Evolutionary conservation across 805 yeast genomes (phyloP), one percentile per base, ranked within the genome.

Genomic region (Schwanniomyces occidentalis): DNA sequence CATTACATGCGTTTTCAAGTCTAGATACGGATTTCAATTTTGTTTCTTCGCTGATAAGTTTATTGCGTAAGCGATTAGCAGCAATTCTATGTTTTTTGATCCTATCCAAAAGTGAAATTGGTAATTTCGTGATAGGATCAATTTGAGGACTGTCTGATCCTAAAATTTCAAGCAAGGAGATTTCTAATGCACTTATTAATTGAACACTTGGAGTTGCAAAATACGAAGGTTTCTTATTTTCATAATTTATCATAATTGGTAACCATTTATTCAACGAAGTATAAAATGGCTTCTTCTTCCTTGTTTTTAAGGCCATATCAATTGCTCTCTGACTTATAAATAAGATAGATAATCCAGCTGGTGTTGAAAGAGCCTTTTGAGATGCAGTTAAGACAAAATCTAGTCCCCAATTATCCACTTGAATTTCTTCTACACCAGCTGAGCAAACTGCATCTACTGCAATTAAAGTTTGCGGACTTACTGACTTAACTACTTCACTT

Each of bases 321-420:
- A 38, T 24, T 8, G 33, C 38, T n/a, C 39, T 29, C 15, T 35
- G 26, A 22, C 35, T 30, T 10, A 30, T 12, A 13, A 34, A 35
- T 25, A 31, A 19, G 8, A 35, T 15, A n/a, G 33, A 31, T 28
- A 38, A 34, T 4, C 38, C 42, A 10, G 35, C 38, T 5, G 42
- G 38, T 4, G 42, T 24, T 4, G 30, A 21, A 14, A 34, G 21
- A 9, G 38, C 36, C 23, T 34, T 38, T 26, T 38, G 39, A 4
- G 35, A 35, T 15, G 40, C 39, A 16, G 42, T 24, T 27, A 30
- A 37, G 3, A 35, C 40, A 26, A 33, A 37, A 28, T 48, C 52
- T 7, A 46, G 23, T 8, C 26, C 35, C 52, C 49, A 48, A 6
- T 40, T 32, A 16, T 44, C 47, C 29, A 48, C 38, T 24, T 38